Evolutionary conservation across 495 filamentous ascomycete genomes (phyloP), one percentile per base, ranked within the genome.

Genomic region (Aspergillus funiculosus): DNA sequence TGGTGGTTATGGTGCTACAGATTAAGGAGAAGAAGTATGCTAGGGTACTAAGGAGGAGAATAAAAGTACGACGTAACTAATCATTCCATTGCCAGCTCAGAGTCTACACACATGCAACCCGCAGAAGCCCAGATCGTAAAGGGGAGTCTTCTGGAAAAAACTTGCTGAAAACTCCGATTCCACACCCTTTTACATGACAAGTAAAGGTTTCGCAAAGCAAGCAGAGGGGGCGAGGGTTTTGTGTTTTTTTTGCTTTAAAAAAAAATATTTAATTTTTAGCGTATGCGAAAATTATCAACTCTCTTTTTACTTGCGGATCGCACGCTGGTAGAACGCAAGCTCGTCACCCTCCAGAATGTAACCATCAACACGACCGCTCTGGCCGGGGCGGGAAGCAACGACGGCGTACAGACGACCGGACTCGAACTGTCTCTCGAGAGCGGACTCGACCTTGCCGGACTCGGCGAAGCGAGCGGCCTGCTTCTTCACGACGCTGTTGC

Each of bases 341-440:
- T 99, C 92, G 63, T 99, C 92, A 57, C 92, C 92, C 84, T 99
- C 92, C 50, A 99, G 79, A 67, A 99, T 85, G 78, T 99, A 99
- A 48, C 92, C 92, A 71, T 99, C 92, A 52, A 77, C 76, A 69
- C 92, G 89, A 58, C 92, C 92, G 67, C 85, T 88, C 86, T 99
- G 92, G 58, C 92, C 92, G 42, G 92, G 92, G 63, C 92, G 80
- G 60, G 84, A 89, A 45, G 91, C 77, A 56, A 99, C 74, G 56
- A 95, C 85, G 54, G 92, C 92, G 73, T 82, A 94, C 50, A 99
- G 73, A 76, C 94, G 91, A 75, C 91, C 88, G 51, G 91, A 90
- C 80, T 95, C 92, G 76, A 99, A 97, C 73, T 99, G 92, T 73
- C 85, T 86, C 83, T 97, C 94, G 53, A 99, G 69, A 52, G 86